These are phyloP conservation scores for Pythium sukuiense DNA, from an alignment of 352 stramenopile species.

Conservation along the genomic window DNA sequence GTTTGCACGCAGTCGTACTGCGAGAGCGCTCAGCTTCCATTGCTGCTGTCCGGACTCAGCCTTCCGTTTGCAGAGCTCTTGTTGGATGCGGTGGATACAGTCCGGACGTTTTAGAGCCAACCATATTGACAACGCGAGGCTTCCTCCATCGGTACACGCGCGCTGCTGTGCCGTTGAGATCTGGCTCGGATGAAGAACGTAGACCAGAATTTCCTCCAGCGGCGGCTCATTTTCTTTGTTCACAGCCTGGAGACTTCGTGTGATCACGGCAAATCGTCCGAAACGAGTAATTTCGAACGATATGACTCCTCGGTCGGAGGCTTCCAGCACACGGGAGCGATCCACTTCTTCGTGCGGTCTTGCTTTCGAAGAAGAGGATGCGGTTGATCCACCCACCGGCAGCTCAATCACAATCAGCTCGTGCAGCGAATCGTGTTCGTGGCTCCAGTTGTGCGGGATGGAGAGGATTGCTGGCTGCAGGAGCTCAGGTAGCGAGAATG, in stretches of 20 bases:
- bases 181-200: constrained; percentile 12
- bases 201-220: constrained; percentile 19
- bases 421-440: constrained; percentile 11
- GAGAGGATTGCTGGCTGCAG: constrained; percentile 22
- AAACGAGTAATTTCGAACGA: constrained; percentile 24
- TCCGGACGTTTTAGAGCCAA: constrained; percentile 19
- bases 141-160: neutral
- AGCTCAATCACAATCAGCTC: constrained; percentile 24
- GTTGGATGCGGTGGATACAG: neutral
- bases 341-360: constrained; percentile 5
- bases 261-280: constrained; percentile 23
- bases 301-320: constrained; percentile 6
- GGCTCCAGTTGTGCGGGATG: constrained; percentile 25
- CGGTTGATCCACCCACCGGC: neutral
- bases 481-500: constrained; percentile 16
- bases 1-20: constrained; percentile 6
- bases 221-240: constrained; percentile 26
- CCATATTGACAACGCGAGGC: constrained; percentile 13
- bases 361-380: neutral
- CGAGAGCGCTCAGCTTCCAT: neutral
- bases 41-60: neutral
- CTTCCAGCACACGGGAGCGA: constrained; percentile 1
- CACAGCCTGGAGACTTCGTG: constrained; percentile 2
- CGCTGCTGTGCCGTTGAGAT: constrained; percentile 7
- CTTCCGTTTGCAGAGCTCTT: neutral